Evolutionary conservation across 768 basidiomycete genomes (phyloP), one percentile per base, ranked within the genome.

Genomic region (Suillus subaureus): DNA sequence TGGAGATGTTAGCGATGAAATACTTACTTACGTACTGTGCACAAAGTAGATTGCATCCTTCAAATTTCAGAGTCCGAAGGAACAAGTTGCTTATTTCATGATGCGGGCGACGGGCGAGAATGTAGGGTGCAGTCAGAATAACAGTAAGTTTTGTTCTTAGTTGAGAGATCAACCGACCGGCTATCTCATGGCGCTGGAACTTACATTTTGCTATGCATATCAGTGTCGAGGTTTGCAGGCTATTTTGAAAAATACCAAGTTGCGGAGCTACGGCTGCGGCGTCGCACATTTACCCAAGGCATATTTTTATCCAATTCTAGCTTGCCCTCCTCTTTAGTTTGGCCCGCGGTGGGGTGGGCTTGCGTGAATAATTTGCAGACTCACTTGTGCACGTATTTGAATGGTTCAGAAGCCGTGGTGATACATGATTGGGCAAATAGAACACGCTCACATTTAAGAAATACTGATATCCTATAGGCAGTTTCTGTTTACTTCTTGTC

Each of bases 81-180:
- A 37, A 61, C 23, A 58, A 15, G 13, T 65, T 42, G 18, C 42
- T 3, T 72, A 42, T 63, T 69, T 37, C 61, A 63, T 67, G 67
- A 73, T 76, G 73, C 76, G 73, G 72, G 73, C 55, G 55, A 70
- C 65, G 68, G 63, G 66, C 67, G 69, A 68, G 70, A 71, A 75
- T 70, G 68, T 70, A 68, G 69, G 67, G 70, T 73, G 75, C 68
- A 64, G 63, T 65, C 62, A 39, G 23, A 68, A 69, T 42, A 61
- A 63, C 8, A 23, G 72, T 68, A 75, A 68, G 47, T 6, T 49
- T 23, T 3, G 12, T 49, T 12, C n/a, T n/a, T 23, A n/a, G n/a
- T 12, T n/a, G 11, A n/a, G 45, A 47, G 1, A 45, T 45, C 13
- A 28, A 26, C 26, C 49, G 26, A 51, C 23, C 2, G 6, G 23